Evolutionary conservation across 176 grass and related monocot genomes (phyloP), one percentile per base, ranked within the genome.

Genomic region (Phoenix dactylifera): DNA sequence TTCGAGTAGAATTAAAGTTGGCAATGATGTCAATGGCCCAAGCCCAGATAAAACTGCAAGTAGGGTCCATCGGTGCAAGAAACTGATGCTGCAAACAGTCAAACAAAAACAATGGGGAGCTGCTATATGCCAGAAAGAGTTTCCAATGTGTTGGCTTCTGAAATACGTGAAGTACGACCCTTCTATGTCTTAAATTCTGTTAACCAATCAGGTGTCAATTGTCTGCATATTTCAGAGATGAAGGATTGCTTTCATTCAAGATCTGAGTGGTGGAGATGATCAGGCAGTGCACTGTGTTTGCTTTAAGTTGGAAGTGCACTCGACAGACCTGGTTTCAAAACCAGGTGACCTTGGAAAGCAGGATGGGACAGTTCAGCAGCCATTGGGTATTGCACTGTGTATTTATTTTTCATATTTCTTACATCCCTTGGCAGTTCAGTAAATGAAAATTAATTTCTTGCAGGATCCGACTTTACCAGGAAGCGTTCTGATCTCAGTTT

Each of bases 211-310:
- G 20, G 20, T 0, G 20, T 20, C 20, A 20, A 20, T 20, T 20
- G 20, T 20, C 20, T 20, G 20, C 20, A 20, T 20, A 20, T 20
- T 20, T 20, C 20, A 1, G 72, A 72, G 44, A 76, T 64, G 28
- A 25, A 49, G 18, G 35, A 64, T 39, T 66, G 7, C 10, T 12
- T 67, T 16, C 61, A 52, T 60, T 65, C 68, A 48, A 66, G 22
- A 68, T 52, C 28, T 23, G 52, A 98, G 79, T 68, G 87, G 93
- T 1, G 87, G 93, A 4, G 93, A 98, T 61, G 87, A 98, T 77
- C 93, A 98, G 72, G 82, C 81, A 17, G 54, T 92, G 28, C 81
- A 86, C 4, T 80, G 67, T 72, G 72, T 85, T 7, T 61, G 62
- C 29, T 88, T 98, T 39, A 63, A 22, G 28, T 52, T 98, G 55